phyloP scores from a whole-genome alignment of 495 filamentous ascomycete genomes.

The Tuber calosporum region DNA sequence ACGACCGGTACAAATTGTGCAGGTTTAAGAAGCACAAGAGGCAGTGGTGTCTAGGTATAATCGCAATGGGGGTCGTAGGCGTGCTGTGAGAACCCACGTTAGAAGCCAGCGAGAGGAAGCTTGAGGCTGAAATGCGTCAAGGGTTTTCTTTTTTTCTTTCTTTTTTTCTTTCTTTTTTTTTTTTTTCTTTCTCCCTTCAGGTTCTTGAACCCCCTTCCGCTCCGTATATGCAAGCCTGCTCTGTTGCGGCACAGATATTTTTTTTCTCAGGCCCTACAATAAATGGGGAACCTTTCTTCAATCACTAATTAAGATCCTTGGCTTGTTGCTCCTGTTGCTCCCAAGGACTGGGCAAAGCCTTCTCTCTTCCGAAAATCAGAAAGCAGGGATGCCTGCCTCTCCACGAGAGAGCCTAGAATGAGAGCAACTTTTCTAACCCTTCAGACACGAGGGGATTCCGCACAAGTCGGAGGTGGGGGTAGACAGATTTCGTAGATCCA shows the following conservation, averaged over 20 bases:
- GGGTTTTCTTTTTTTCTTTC: not conserved
- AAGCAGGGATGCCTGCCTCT: not conserved
- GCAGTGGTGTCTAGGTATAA: constrained; percentile 1
- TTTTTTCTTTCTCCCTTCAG: not conserved
- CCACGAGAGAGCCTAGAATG: not conserved
- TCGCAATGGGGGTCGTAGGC: not conserved
- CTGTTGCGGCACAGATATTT: not conserved
- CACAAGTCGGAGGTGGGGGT: not conserved
- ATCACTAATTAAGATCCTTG: constrained; percentile 2
- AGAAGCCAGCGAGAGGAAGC: not conserved
- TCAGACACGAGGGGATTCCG: not conserved
- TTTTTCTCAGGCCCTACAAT: not conserved
- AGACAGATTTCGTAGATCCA: not conserved
- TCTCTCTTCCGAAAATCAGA: not conserved
- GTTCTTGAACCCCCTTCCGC: not conserved
- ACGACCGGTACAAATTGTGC: not conserved
- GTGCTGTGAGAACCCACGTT: not conserved
- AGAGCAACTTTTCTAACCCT: not conserved
- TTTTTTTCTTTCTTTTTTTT: not conserved
- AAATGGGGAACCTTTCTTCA: not conserved
- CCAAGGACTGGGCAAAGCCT: not conserved
- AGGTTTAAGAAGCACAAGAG: not conserved
- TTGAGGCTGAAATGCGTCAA: constrained; percentile 5
- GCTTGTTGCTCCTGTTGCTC: not conserved
- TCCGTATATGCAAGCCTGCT: not conserved